Percentiles rank a stretch among this genome's conserved stretches.
phyloP scores from a whole-genome alignment of 2,329 filamentous ascomycete species.

The Harringtonia lauricola region DNA sequence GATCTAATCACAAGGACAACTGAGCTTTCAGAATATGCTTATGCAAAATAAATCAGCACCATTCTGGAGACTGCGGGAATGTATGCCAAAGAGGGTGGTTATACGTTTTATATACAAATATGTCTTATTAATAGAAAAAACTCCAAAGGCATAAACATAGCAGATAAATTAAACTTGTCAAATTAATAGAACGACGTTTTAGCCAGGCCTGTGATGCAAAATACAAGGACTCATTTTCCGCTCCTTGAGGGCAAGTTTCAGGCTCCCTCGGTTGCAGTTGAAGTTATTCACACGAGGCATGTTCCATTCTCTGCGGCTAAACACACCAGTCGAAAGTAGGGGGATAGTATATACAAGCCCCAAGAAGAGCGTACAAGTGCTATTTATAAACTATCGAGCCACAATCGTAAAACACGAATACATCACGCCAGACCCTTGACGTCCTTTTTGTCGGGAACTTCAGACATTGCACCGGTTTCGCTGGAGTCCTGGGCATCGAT shows the following conservation, averaged over 20 bases:
- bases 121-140: neutral
- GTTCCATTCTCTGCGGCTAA: too few species aligned
- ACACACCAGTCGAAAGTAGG: too few species aligned
- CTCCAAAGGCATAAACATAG: neutral
- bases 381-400: too few species aligned
- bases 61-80: too few species aligned
- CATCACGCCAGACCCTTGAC: neutral
- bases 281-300: neutral
- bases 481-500: slow-evolving; percentile 1
- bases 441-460: slow-evolving; percentile 4
- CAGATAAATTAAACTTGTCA: too few species aligned
- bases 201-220: neutral
- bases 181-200: neutral
- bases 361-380: too few species aligned
- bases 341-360: too few species aligned
- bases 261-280: slow-evolving; percentile 1
- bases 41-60: too few species aligned
- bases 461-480: neutral
- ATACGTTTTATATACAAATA: neutral
- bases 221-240: neutral
- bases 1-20: too few species aligned
- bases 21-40: too few species aligned
- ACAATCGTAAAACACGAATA: too few species aligned
- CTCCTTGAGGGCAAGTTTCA: neutral
- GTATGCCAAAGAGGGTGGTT: too few species aligned